Percentiles rank a stretch among this genome's conserved stretches.
Evolutionary conservation across 768 basidiomycete species (phyloP).

Genomic region (Xerocomellus intermedius): DNA sequence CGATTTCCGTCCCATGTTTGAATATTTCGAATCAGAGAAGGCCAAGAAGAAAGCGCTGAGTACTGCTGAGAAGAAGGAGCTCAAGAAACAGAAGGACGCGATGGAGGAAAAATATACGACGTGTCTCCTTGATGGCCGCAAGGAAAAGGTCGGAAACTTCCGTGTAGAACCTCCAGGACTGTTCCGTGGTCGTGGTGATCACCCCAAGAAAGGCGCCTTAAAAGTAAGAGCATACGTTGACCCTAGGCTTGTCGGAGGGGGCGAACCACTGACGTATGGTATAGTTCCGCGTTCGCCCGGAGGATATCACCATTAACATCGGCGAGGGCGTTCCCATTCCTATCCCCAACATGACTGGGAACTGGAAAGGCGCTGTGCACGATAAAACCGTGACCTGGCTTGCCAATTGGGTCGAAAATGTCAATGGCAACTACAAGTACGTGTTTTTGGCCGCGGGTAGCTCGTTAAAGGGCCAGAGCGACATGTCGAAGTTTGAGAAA

Average conservation of each 20-base stretch:
- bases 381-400: conserved; percentile 99
- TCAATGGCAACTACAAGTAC: conserved; percentile 94
- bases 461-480: conserved; percentile 96
- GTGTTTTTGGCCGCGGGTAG: conserved; percentile 98
- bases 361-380: conserved; percentile 86
- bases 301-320: conserved; percentile 96
- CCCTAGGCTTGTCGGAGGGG: background rate
- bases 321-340: conserved; percentile 74
- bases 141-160: conserved; percentile 98
- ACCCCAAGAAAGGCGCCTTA: conserved; percentile 94
- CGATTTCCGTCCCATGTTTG: conserved; percentile 94
- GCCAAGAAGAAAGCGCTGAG: conserved; percentile 89
- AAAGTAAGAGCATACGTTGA: conserved; percentile 56
- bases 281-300: conserved; percentile 85
- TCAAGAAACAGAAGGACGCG: conserved; percentile 82
- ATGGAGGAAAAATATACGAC: conserved; percentile 80
- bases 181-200: conserved; percentile 96
- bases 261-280: conserved; percentile 7
- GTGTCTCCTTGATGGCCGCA: conserved; percentile 92
- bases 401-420: conserved; percentile 98
- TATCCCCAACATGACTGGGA: conserved; percentile 86
- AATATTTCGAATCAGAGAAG: conserved; percentile 89
- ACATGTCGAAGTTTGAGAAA: conserved; percentile 98
- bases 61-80: conserved; percentile 84
- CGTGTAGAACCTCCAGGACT: conserved; percentile 97